Evolutionary conservation across 2,329 filamentous ascomycete species (phyloP), one percentile per base, ranked within the genome.

Genomic region (Akanthomyces uredinophilus): DNA sequence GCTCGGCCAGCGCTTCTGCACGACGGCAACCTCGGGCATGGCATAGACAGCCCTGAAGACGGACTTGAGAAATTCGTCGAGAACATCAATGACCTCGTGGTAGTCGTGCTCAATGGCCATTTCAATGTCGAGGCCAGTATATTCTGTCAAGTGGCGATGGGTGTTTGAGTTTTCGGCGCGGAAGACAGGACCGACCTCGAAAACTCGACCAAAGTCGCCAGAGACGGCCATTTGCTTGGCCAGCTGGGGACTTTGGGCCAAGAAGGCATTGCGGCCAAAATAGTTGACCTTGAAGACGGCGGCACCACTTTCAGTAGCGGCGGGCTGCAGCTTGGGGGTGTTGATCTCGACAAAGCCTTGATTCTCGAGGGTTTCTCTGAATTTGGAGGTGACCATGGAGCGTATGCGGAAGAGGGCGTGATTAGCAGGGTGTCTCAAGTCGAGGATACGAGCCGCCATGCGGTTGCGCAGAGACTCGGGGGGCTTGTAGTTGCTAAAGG

Each of bases 91-190:
- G 56, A 93, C 90, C 75, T 97, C 93, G 70, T 96, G 89, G 73
- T 97, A 96, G 73, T 96, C 88, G 68, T 90, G 86, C 55, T 92
- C 88, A 65, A 97, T 91, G 3, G 88, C 84, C 94, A 97, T 97
- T 72, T 97, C 93, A 20, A 97, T 75, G 81, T 97, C 93, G 35
- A 97, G 81, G 61, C 93, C 93, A 5, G 92, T 97, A 73, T 96
- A 97, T 73, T 97, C 93, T 0, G 93, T 96, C 80, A 97, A 81
- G 73, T 97, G 93, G 43, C 93, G 87, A 70, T 96, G 93, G 0
- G 93, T 97, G 74, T 97, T 97, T 71, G 91, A 96, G 78, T 97
- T 96, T 73, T 97, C 93, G 0, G 93, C 93, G 67, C 93, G 87
- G 81, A 97, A 97, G 7, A 97, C 92, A 5, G 68, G 73, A 63